Base-by-base conservation (phyloP, 164 flowering plant species). In the Magnolia changhungtana region DNA sequence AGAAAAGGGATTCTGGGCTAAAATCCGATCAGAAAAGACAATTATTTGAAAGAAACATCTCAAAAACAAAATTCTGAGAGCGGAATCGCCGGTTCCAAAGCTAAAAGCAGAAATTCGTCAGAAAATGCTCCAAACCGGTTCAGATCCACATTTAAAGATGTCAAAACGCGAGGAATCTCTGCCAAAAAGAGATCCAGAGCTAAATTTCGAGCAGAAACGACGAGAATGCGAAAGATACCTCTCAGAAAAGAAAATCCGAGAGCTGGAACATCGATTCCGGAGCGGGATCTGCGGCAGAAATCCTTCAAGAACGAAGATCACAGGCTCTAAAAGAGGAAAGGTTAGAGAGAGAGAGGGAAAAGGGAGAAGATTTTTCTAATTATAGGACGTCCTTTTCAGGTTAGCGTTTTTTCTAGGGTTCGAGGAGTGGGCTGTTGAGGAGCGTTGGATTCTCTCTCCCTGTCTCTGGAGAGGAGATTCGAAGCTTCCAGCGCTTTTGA, bases 151-250 rank as follows among this genome's bases (percentile, higher is more conserved):
- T 50, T 70, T 70, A n/a, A 8, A 3, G 24, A 49, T 31, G 45
- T 19, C 72, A 16, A 45, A 50, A 19, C 14, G 20, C 5, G n/a
- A 19, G 72, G 55, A 70, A 45, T 50, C 55, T 50, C 11, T 19
- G 29, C 37, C 6, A 18, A 13, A 13, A 70, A 14, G 55, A 70
- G 72, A 70, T 70, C 27, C 14, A 52, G 58, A 70, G 16, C 58
- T 50, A 70, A 50, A 70, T 70, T 70, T 50, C 72, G 58, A 70
- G 16, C 20, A 50, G 72, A 70, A 70, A 50, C 50, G 72, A 69
- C 72, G 20, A 69, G 21, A 69, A 9, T 18, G 13, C 21, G 50
- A 69, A 69, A 29, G 71, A 37, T 69, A 14, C 71, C 49, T 69
- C 49, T 69, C 71, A 69, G 51, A 66, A 66, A 24, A 21, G 16